These are phyloP conservation scores for Monilinia vaccinii-corymbosi DNA, from an alignment of 2,329 filamentous ascomycete species.

Conservation along the genomic window DNA sequence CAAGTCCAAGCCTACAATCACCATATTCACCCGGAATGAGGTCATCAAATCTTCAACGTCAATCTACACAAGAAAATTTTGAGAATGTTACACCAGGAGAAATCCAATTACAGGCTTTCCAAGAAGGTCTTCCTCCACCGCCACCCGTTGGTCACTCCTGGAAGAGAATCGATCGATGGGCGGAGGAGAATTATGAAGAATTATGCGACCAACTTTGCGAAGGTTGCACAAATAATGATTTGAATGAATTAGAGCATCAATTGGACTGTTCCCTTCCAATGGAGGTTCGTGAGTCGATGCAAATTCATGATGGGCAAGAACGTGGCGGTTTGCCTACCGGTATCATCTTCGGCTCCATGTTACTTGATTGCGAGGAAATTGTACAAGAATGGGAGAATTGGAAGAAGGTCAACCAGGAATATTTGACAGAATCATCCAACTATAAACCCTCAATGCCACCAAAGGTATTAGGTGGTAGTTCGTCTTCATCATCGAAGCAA, in stretches of 20 bases:
- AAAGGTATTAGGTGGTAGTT: slow-evolving; percentile 60
- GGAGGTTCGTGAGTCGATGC: slow-evolving; percentile 85
- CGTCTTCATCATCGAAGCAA: slow-evolving; percentile 58
- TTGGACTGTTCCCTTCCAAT: slow-evolving; percentile 88
- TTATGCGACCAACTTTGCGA: slow-evolving; percentile 89
- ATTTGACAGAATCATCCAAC: slow-evolving; percentile 47
- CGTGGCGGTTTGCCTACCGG: slow-evolving; percentile 84
- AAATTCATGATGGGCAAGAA: slow-evolving; percentile 94
- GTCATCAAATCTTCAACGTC: slow-evolving; percentile 59
- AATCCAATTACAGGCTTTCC: slow-evolving; percentile 94
- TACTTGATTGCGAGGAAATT: slow-evolving; percentile 96
- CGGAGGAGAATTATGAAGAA: slow-evolving; percentile 91
- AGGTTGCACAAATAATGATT: slow-evolving; percentile 83
- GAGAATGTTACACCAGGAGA: slow-evolving; percentile 68
- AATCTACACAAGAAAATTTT: slow-evolving; percentile 54
- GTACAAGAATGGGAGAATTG: slow-evolving; percentile 97
- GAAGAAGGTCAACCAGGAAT: slow-evolving; percentile 87
- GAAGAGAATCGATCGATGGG: slow-evolving; percentile 88
- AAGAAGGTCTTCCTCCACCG: slow-evolving; percentile 80
- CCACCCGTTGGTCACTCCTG: slow-evolving; percentile 85
- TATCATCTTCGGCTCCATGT: slow-evolving; percentile 87
- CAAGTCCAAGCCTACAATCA: slow-evolving; percentile 47
- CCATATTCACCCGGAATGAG: slow-evolving; percentile 88
- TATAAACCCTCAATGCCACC: slow-evolving; percentile 54
- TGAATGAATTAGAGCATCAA: slow-evolving; percentile 95